A percentile compares a stretch with the other conserved stretches of the same genome.
Evolutionary conservation across 1,139 yeast genomes (phyloP).

Genomic region (Pichia sp.): DNA sequence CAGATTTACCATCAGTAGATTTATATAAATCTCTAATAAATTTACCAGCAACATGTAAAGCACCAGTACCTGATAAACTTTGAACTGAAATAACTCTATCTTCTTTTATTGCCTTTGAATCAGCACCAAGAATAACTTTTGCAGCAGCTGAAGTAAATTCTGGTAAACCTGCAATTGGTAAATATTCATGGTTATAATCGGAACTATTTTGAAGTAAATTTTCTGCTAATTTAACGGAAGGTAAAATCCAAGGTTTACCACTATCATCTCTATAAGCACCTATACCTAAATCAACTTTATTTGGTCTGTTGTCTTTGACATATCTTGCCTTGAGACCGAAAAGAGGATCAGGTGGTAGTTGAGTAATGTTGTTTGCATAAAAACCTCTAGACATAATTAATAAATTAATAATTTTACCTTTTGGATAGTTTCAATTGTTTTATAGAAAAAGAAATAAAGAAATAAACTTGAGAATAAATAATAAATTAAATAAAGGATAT

Average conservation of each 20-base stretch:
- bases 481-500: too few relatives aligned
- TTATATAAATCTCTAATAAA: conserved; percentile 57
- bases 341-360: conserved; percentile 70
- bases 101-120: conserved; percentile 49
- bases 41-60: conserved; percentile 79
- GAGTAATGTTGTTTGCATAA: conserved; percentile 42
- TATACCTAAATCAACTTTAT: conserved; percentile 77
- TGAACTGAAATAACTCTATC: conserved; percentile 68
- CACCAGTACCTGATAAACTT: conserved; percentile 93
- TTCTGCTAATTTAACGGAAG: conserved; percentile 76
- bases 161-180: conserved; percentile 73
- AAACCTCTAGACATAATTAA: conserved; percentile 22
- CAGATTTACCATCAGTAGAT: conserved; percentile 31
- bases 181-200: conserved; percentile 81
- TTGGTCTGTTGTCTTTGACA: conserved; percentile 52
- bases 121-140: conserved; percentile 67
- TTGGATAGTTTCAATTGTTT: too few relatives aligned
- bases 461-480: too few relatives aligned
- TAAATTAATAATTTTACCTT: neutral
- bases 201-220: conserved; percentile 46
- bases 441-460: too few relatives aligned
- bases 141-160: conserved; percentile 70
- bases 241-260: conserved; percentile 93
- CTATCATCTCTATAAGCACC: conserved; percentile 93
- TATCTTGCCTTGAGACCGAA: conserved; percentile 79